These are phyloP conservation scores for Casuarina glauca DNA, from an alignment of 306 rosid genomes.

Conservation along the genomic window DNA sequence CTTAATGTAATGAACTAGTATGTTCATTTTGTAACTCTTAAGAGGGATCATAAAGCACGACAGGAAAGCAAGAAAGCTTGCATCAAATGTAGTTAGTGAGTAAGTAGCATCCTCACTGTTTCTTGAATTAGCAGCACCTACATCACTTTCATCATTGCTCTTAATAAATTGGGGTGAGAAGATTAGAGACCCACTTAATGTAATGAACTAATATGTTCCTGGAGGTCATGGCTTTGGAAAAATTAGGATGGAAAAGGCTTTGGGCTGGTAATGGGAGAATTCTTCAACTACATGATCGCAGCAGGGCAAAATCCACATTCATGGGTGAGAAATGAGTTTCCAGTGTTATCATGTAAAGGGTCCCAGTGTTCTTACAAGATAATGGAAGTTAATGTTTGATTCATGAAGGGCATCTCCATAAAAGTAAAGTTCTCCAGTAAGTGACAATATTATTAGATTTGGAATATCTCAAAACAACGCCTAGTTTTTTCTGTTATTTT, in stretches of 20 bases:
- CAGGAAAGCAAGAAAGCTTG: too few species aligned
- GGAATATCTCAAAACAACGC: neutral
- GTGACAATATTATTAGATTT: neutral
- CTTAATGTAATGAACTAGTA: too few species aligned
- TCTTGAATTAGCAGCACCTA: too few species aligned
- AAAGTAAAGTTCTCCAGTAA: neutral
- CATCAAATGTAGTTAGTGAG: too few species aligned
- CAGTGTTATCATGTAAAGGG: neutral
- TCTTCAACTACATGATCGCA: neutral
- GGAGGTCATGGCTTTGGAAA: neutral
- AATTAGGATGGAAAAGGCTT: neutral
- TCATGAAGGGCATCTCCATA: neutral
- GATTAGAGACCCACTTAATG: too few species aligned
- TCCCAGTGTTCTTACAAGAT: neutral
- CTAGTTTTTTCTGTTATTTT: neutral
- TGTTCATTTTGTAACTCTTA: too few species aligned
- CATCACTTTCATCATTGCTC: too few species aligned
- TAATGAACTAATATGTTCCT: neutral
- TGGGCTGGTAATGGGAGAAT: neutral
- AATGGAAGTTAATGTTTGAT: neutral
- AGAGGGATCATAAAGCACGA: too few species aligned
- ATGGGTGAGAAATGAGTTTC: neutral
- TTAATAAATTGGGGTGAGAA: too few species aligned
- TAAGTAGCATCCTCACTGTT: too few species aligned
- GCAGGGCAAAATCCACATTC: slow-evolving; percentile 1